Conservation (phyloP, 768 basidiomycete genomes). For the Lactarius akahatsu region DNA sequence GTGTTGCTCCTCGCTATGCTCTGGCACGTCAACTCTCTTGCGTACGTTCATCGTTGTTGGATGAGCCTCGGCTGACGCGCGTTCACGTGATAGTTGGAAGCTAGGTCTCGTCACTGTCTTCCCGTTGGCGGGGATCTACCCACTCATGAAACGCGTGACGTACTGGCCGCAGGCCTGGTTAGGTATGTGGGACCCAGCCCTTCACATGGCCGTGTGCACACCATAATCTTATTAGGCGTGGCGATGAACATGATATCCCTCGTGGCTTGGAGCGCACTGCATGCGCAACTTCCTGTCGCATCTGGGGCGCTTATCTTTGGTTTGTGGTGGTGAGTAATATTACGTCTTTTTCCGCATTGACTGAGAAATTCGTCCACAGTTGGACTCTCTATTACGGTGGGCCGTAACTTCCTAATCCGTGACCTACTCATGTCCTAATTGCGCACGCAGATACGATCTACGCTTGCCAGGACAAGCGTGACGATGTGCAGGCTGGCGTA, state of each 20-base stretch:
- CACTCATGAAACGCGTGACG: constrained; percentile 35
- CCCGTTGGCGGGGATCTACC: constrained; percentile 32
- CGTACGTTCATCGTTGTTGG: constrained; percentile 17
- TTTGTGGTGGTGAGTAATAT: constrained; percentile 11
- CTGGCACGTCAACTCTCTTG: constrained; percentile 22
- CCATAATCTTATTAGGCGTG: constrained; percentile 24
- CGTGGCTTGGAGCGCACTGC: constrained; percentile 25
- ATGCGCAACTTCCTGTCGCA: not conserved
- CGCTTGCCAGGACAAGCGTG: constrained; percentile 58
- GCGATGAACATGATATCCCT: constrained; percentile 29
- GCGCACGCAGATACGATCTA: constrained; percentile 57
- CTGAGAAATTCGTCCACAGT: not conserved
- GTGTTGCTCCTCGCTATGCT: constrained; percentile 19
- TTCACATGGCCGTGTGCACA: not conserved
- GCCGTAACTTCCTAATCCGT: not conserved
- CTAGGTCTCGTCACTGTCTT: constrained; percentile 31
- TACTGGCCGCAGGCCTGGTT: constrained; percentile 37
- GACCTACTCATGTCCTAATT: constrained; percentile 36
- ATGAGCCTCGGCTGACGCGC: not conserved
- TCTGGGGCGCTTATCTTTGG: constrained; percentile 6
- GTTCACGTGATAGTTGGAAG: constrained; percentile 24
- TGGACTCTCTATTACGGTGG: constrained; percentile 29
- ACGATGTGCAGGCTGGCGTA: constrained; percentile 57
- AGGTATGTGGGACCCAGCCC: constrained; percentile 23
- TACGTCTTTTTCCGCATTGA: not conserved